Evolutionary conservation across 306 rosid genomes (phyloP).

Genomic region (Casuarina cunninghamiana): DNA sequence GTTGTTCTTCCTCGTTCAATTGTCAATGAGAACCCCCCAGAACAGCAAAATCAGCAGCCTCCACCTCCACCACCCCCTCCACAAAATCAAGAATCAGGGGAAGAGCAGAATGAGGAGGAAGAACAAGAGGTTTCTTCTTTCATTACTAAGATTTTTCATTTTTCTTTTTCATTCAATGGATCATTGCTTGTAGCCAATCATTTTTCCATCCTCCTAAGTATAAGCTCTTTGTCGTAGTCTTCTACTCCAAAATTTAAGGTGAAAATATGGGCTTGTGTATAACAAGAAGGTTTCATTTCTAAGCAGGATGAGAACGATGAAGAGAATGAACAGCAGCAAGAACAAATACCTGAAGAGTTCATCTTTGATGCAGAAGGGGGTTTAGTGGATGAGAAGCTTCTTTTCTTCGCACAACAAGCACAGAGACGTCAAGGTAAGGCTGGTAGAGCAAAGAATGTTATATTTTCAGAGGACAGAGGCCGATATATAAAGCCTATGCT

Average conservation of each 20-base stretch:
- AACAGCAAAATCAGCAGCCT: constrained; percentile 91
- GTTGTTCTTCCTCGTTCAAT: constrained; percentile 90
- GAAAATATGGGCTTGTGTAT: constrained; percentile 21
- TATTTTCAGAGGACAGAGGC: constrained; percentile 98
- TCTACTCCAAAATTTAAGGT: constrained; percentile 10
- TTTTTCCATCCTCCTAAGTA: neutral
- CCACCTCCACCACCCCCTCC: constrained; percentile 98
- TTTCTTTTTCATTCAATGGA: constrained; percentile 5
- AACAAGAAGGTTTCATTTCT: constrained; percentile 25
- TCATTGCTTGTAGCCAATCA: neutral
- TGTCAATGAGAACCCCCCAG: constrained; percentile 78
- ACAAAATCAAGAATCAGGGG: constrained; percentile 84
- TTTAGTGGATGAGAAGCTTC: constrained; percentile 95
- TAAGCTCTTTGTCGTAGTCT: neutral
- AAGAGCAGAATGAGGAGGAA: constrained; percentile 86
- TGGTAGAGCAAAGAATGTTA: constrained; percentile 97
- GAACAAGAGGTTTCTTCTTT: constrained; percentile 64
- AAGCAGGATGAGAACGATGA: constrained; percentile 76
- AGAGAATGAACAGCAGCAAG: constrained; percentile 82
- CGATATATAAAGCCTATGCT: constrained; percentile 96
- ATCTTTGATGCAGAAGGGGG: constrained; percentile 98
- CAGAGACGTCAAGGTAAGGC: constrained; percentile 92
- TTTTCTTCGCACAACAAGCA: constrained; percentile 96
- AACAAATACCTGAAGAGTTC: constrained; percentile 89
- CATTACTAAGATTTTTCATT: neutral